Percentiles rank a stretch among this genome's conserved stretches.
Conservation (phyloP, 1,284 basidiomycete species). For the Cryptococcus sp. region DNA sequence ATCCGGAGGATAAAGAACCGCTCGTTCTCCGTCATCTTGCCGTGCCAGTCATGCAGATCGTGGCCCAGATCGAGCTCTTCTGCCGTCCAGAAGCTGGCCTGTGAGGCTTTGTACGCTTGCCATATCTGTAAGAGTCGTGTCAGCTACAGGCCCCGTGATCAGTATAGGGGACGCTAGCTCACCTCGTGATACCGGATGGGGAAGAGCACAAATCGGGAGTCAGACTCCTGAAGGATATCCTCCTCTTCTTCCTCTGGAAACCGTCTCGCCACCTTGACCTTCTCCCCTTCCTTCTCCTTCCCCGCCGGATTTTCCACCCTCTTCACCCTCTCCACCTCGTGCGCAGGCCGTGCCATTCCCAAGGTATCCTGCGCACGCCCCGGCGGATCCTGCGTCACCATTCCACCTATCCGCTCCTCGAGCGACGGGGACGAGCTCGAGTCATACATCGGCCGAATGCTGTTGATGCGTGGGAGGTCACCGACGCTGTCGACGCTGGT, state of each 20-base stretch:
- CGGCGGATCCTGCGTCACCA: not conserved
- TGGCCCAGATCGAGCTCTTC: constrained; percentile 94
- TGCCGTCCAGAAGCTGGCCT: constrained; percentile 72
- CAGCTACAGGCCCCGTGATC: not conserved
- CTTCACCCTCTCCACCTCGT: not conserved
- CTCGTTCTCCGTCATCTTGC: constrained; percentile 81
- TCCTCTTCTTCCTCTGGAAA: constrained; percentile 58
- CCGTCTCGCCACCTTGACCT: constrained; percentile 6
- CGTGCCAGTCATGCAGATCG: constrained; percentile 84
- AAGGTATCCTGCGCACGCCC: not conserved
- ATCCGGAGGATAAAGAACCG: constrained; percentile 90
- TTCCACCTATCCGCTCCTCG: not conserved
- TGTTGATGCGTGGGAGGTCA: constrained; percentile 31
- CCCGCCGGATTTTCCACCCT: not conserved
- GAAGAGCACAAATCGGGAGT: constrained; percentile 69
- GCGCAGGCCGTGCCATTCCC: not conserved
- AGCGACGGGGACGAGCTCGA: constrained; percentile 3
- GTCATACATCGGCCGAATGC: constrained; percentile 33
- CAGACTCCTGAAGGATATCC: constrained; percentile 70
- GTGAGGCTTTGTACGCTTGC: constrained; percentile 82
- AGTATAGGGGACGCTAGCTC: no score
- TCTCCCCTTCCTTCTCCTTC: constrained; percentile 3
- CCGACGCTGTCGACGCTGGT: constrained; percentile 34
- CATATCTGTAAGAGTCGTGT: constrained; percentile 63
- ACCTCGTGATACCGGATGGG: constrained; percentile 81